A percentile compares a stretch with the other conserved stretches of the same genome.
These are phyloP conservation scores for Terfezia boudieri DNA, from an alignment of 495 filamentous ascomycete species.

Conservation along the genomic window DNA sequence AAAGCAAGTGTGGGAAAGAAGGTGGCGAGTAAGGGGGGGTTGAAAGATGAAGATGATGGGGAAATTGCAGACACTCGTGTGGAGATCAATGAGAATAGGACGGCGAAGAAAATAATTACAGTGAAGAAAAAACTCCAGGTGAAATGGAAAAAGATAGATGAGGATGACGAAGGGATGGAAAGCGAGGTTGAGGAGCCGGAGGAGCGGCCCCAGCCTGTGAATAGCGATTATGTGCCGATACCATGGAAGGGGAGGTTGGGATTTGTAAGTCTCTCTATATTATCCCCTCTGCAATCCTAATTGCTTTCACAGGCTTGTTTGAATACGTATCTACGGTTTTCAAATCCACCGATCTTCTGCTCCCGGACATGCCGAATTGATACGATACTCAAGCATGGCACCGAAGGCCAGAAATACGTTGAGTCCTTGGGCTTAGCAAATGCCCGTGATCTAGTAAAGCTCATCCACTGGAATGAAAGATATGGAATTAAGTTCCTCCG, in stretches of 20 bases:
- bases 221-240: constrained; percentile 67
- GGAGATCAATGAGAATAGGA: too few relatives aligned
- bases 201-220: constrained; percentile 47
- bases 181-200: constrained; percentile 26
- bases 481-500: constrained; percentile 87
- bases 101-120: too few relatives aligned
- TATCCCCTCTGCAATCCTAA: background rate
- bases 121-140: background rate
- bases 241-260: constrained; percentile 87
- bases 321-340: constrained; percentile 74
- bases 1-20: too few relatives aligned
- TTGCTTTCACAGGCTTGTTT: constrained; percentile 36
- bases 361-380: constrained; percentile 82
- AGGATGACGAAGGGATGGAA: constrained; percentile 20
- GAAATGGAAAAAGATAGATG: constrained; percentile 19
- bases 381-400: constrained; percentile 68
- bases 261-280: constrained; percentile 38
- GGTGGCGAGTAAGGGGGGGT: too few relatives aligned
- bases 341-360: constrained; percentile 70
- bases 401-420: constrained; percentile 44
- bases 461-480: constrained; percentile 81
- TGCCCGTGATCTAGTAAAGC: constrained; percentile 58
- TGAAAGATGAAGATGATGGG: too few relatives aligned
- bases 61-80: too few relatives aligned
- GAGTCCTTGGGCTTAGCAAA: constrained; percentile 63